Percentiles rank a stretch among this genome's conserved stretches.
Evolutionary conservation across 1,284 basidiomycete genomes (phyloP).

Genomic region (Cutaneotrichosporon arboriforme): DNA sequence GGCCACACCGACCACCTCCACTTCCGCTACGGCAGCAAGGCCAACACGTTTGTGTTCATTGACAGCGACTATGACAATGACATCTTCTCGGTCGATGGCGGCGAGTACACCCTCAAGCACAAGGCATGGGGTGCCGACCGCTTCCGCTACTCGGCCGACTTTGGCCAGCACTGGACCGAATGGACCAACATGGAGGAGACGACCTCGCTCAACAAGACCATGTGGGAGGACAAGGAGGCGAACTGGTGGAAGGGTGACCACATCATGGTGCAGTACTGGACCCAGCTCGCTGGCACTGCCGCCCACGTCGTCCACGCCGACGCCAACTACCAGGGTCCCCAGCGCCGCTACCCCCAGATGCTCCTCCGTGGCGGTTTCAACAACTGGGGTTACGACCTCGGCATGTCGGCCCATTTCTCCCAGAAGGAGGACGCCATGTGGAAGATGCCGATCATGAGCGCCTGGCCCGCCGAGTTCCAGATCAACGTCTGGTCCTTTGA

Average conservation of each 20-base stretch:
- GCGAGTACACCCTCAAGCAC: constrained; percentile 69
- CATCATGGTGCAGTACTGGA: constrained; percentile 85
- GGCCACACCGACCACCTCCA: constrained; percentile 62
- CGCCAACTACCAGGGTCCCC: constrained; percentile 54
- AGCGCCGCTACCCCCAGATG: constrained; percentile 76
- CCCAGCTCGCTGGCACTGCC: constrained; percentile 58
- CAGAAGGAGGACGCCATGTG: constrained; percentile 56
- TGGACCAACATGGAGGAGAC: constrained; percentile 71
- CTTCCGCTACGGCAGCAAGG: constrained; percentile 64
- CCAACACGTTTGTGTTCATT: constrained; percentile 78
- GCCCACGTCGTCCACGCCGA: constrained; percentile 72
- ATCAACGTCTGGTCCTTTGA: constrained; percentile 82
- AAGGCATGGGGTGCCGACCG: constrained; percentile 76
- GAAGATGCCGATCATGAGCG: constrained; percentile 61
- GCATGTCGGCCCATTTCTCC: constrained; percentile 62
- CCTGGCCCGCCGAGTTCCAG: constrained; percentile 81
- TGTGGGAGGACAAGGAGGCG: constrained; percentile 51
- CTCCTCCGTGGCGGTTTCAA: constrained; percentile 82
- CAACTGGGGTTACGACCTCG: constrained; percentile 80
- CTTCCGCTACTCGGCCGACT: constrained; percentile 79
- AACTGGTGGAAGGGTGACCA: constrained; percentile 79
- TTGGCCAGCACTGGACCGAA: constrained; percentile 72
- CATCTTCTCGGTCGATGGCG: constrained; percentile 59
- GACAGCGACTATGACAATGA: constrained; percentile 59
- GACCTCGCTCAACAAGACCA: constrained; percentile 58